These are phyloP conservation scores for Sabuloglossum arenarium DNA, from an alignment of 495 filamentous ascomycete species.

Conservation along the genomic window DNA sequence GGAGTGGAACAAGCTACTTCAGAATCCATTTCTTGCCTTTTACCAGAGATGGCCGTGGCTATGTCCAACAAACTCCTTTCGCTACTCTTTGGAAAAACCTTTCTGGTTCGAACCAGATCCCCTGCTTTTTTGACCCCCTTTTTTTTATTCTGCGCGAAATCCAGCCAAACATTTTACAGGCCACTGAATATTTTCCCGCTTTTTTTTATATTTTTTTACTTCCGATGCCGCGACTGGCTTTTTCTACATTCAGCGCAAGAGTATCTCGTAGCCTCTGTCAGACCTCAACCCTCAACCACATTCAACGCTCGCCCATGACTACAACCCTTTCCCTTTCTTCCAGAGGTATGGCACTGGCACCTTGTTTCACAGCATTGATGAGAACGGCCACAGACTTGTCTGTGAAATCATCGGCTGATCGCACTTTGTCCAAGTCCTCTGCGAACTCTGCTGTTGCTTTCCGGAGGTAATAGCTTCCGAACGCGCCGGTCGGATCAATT, in stretches of 20 bases:
- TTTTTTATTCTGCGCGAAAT: background rate
- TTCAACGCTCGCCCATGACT: background rate
- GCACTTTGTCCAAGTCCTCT: constrained; percentile 47
- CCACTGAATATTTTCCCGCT: too few species aligned
- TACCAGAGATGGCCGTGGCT: constrained; percentile 46
- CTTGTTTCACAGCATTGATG: constrained; percentile 43
- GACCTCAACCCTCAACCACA: too few species aligned
- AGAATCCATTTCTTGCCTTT: constrained; percentile 51
- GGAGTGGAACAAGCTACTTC: constrained; percentile 32
- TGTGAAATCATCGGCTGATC: constrained; percentile 44
- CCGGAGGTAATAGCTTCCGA: constrained; percentile 41
- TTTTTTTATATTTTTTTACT: too few species aligned
- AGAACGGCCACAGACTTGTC: constrained; percentile 38
- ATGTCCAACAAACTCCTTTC: constrained; percentile 35
- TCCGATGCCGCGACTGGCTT: too few species aligned
- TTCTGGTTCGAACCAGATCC: constrained; percentile 6
- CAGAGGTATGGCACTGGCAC: constrained; percentile 16
- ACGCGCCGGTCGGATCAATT: too few species aligned
- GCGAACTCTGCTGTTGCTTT: constrained; percentile 44
- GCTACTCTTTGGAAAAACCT: constrained; percentile 36
- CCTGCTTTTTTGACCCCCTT: constrained; percentile 1
- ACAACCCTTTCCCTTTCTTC: constrained; percentile 12
- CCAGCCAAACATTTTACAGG: too few species aligned
- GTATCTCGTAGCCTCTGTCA: too few species aligned
- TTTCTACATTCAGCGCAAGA: too few species aligned